A percentile compares a stretch with the other conserved stretches of the same genome.
These are phyloP conservation scores for Rubia peregrina DNA, from an alignment of 305 asterid genomes.

Conservation along the genomic window DNA sequence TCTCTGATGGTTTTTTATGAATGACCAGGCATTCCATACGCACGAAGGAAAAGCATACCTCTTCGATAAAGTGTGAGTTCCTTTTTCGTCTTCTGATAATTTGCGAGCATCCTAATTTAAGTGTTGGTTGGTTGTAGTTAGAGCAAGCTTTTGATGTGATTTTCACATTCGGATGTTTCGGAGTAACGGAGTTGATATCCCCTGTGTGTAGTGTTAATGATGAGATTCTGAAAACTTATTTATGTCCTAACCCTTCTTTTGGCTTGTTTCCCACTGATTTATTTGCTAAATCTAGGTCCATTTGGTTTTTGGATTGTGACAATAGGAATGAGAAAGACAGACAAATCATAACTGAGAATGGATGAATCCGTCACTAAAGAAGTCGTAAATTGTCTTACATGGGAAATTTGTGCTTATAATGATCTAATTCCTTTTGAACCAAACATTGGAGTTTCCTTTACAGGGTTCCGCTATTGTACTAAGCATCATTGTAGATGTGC, in stretches of 20 bases:
- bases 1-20: conserved; percentile 17
- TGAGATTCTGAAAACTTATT: conserved; percentile 1
- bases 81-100: conserved; percentile 2
- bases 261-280: too few relatives aligned
- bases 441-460: not conserved
- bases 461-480: too few relatives aligned
- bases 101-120: not conserved
- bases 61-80: conserved; percentile 62
- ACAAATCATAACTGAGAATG: not conserved
- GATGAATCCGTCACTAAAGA: not conserved
- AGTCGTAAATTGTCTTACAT: not conserved
- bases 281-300: not conserved
- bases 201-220: not conserved
- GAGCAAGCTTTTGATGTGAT: not conserved
- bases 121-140: not conserved
- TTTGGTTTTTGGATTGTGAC: not conserved
- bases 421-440: not conserved
- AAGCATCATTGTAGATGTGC: not conserved
- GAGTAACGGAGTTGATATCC: not conserved
- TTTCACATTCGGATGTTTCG: not conserved
- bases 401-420: not conserved
- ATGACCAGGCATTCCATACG: conserved; percentile 57
- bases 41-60: conserved; percentile 83
- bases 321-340: not conserved
- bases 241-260: not conserved